These are phyloP conservation scores for Copromyces sp. DNA, from an alignment of 495 filamentous ascomycete genomes.

Conservation along the genomic window DNA sequence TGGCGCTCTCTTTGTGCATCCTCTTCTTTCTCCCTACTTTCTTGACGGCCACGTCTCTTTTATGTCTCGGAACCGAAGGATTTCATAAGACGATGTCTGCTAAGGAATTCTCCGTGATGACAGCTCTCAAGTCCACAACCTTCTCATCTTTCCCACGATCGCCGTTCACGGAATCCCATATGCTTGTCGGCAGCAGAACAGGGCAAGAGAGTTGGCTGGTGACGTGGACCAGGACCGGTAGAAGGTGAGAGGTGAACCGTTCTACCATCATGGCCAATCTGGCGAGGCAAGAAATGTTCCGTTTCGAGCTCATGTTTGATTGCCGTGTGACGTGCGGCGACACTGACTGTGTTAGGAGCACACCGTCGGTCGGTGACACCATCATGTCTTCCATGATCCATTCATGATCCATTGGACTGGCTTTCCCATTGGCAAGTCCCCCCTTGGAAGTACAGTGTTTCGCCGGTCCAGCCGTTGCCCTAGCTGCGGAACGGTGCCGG, in stretches of 20 bases:
- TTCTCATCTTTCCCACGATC: not conserved
- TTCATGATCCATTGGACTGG: not conserved
- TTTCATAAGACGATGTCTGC: not conserved
- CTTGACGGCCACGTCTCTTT: not conserved
- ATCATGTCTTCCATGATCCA: not conserved
- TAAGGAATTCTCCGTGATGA: not conserved
- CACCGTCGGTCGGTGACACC: not conserved
- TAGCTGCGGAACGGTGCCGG: not conserved
- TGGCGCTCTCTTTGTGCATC: not conserved
- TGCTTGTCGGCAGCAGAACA: not conserved
- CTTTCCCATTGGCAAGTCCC: not conserved
- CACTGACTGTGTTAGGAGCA: not conserved
- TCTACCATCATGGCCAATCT: not conserved
- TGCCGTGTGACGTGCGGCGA: not conserved
- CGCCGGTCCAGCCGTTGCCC: not conserved
- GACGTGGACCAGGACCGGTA: not conserved
- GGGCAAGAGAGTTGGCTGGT: not conserved
- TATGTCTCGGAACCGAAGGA: not conserved
- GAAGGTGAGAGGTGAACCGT: not conserved
- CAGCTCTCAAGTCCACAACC: not conserved
- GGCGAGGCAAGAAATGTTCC: not conserved
- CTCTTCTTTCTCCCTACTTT: not conserved
- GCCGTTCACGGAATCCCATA: not conserved
- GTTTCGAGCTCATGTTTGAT: not conserved
- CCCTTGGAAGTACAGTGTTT: not conserved